Percentiles rank a stretch among this genome's conserved stretches.
phyloP scores from a whole-genome alignment of 768 basidiomycete species.

The Psilocybe subaeruginosa region DNA sequence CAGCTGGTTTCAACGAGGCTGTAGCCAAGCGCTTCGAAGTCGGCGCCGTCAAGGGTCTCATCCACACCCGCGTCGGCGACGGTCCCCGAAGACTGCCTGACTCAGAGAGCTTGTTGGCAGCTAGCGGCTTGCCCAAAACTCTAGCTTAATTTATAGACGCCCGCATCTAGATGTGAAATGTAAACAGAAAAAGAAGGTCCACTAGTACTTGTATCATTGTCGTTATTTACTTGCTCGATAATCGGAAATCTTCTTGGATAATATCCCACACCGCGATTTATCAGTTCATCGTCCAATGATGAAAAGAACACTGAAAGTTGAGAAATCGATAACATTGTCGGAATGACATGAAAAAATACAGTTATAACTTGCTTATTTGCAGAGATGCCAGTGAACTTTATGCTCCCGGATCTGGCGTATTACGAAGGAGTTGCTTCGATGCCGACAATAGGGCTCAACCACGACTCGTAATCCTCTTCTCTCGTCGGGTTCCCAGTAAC shows the following conservation, averaged over 20 bases:
- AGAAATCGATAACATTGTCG: too few relatives aligned
- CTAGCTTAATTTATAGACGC: slow-evolving; percentile 32
- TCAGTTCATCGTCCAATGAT: too few relatives aligned
- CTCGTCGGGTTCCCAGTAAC: slow-evolving; percentile 46
- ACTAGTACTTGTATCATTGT: neutral
- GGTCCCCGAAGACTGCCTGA: slow-evolving; percentile 74
- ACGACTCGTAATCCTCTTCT: slow-evolving; percentile 49
- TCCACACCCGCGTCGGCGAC: slow-evolving; percentile 92
- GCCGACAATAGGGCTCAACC: slow-evolving; percentile 51
- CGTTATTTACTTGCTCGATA: neutral
- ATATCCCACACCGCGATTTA: too few relatives aligned
- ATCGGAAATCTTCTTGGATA: neutral
- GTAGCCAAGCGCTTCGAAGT: slow-evolving; percentile 75
- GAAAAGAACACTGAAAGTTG: too few relatives aligned
- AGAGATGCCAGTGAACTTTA: too few relatives aligned
- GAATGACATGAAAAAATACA: too few relatives aligned
- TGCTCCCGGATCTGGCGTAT: too few relatives aligned
- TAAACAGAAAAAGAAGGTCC: neutral
- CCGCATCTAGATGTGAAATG: neutral
- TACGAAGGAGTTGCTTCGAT: slow-evolving; percentile 22
- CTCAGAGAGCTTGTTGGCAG: slow-evolving; percentile 67
- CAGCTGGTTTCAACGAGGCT: slow-evolving; percentile 75
- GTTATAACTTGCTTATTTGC: too few relatives aligned
- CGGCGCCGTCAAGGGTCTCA: slow-evolving; percentile 86
- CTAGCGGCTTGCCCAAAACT: slow-evolving; percentile 70